These are phyloP conservation scores for Penicillium lagena DNA, from an alignment of 495 filamentous ascomycete species.

Conservation along the genomic window DNA sequence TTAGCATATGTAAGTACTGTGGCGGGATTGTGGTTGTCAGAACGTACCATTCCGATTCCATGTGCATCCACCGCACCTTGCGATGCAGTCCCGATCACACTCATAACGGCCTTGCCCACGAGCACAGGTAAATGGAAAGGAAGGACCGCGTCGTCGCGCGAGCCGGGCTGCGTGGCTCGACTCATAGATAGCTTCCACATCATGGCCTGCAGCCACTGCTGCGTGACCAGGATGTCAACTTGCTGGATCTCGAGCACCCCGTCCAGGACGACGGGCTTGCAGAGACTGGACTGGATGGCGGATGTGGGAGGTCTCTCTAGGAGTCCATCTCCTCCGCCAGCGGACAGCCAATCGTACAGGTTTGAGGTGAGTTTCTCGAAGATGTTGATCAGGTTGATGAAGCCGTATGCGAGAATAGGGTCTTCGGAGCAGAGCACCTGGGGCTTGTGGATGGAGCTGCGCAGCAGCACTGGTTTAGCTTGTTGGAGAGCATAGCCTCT, in stretches of 20 bases:
- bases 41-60: conserved; percentile 55
- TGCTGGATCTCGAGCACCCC: conserved; percentile 50
- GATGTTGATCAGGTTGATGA: conserved; percentile 48
- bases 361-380: conserved; percentile 41
- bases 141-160: conserved; percentile 39
- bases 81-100: conserved; percentile 45
- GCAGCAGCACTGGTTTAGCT: conserved; percentile 47
- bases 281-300: conserved; percentile 31
- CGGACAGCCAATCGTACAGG: conserved; percentile 38
- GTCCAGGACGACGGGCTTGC: conserved; percentile 32
- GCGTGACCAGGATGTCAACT: conserved; percentile 55
- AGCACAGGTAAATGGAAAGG: conserved; percentile 54
- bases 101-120: conserved; percentile 47
- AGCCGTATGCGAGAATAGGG: conserved; percentile 42
- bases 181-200: conserved; percentile 57
- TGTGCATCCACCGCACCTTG: conserved; percentile 52
- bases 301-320: conserved; percentile 31
- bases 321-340: conserved; percentile 30
- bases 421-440: conserved; percentile 41
- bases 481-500: conserved; percentile 46
- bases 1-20: not conserved
- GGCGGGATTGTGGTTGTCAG: not conserved
- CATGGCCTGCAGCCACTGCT: conserved; percentile 56
- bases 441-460: conserved; percentile 42
- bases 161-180: conserved; percentile 41